Evolutionary conservation across 371 early-diverging fungal genomes (phyloP).

Genomic region (Lichtheimia corymbifera): DNA sequence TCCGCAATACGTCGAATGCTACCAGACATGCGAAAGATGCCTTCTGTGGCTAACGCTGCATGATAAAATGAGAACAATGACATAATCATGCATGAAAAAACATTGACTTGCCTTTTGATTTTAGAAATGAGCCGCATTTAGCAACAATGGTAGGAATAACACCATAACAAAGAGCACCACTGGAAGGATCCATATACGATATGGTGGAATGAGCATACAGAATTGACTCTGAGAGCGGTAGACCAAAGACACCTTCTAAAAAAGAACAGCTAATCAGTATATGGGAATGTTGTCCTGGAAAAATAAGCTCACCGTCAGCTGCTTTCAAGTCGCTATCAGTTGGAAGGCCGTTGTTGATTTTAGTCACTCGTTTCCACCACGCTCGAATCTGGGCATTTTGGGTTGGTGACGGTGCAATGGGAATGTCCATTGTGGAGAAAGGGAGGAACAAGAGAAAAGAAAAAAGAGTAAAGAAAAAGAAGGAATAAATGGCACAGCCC

Average conservation of each 20-base stretch:
- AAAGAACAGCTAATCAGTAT: conserved; percentile 13
- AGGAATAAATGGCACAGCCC: neutral
- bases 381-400: conserved; percentile 33
- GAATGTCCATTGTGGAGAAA: conserved; percentile 18
- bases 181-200: conserved; percentile 30
- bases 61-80: no score
- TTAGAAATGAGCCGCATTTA: conserved; percentile 58
- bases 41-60: conserved; percentile 37
- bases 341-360: neutral
- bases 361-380: conserved; percentile 42
- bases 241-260: conserved; percentile 36
- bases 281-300: conserved; percentile 1
- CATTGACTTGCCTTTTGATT: conserved; percentile 45
- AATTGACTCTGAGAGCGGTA: conserved; percentile 35
- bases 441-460: neutral
- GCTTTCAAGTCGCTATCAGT: neutral
- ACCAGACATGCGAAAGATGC: conserved; percentile 67
- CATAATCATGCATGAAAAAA: neutral
- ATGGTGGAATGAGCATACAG: conserved; percentile 39
- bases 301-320: neutral
- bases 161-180: conserved; percentile 33
- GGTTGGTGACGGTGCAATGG: conserved; percentile 21
- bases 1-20: conserved; percentile 59
- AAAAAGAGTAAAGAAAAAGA: neutral
- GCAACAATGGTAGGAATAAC: conserved; percentile 56